Evolutionary conservation across 768 basidiomycete species (phyloP).

Genomic region (Pulveroboletus frians): DNA sequence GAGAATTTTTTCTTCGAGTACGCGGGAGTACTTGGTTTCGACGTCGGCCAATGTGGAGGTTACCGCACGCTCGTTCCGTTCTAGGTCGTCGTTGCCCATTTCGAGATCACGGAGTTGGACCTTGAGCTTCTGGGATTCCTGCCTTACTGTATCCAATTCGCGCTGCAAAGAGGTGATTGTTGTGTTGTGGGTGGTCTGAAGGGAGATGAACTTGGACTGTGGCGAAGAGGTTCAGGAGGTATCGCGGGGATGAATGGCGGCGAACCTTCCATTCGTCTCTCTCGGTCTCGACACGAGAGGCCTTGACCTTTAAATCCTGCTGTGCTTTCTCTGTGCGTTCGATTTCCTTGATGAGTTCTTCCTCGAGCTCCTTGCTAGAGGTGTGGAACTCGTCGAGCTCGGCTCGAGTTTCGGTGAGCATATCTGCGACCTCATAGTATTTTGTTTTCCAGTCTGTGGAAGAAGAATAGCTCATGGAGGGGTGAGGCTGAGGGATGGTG

Average conservation of each 20-base stretch:
- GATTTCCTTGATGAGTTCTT: constrained; percentile 88
- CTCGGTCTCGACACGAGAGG: constrained; percentile 63
- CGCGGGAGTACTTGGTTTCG: constrained; percentile 84
- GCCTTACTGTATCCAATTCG: constrained; percentile 78
- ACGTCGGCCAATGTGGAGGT: constrained; percentile 77
- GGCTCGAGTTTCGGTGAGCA: constrained; percentile 76
- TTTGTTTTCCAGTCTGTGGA: constrained; percentile 71
- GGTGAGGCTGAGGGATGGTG: constrained; percentile 17
- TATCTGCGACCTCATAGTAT: constrained; percentile 78
- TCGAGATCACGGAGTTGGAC: constrained; percentile 82
- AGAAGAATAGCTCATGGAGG: constrained; percentile 46
- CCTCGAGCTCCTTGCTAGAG: constrained; percentile 86
- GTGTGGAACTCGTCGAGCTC: constrained; percentile 87
- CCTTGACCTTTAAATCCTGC: constrained; percentile 71
- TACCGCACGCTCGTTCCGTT: constrained; percentile 87
- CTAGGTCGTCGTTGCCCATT: constrained; percentile 97
- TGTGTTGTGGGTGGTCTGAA: constrained; percentile 87
- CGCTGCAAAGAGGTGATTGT: constrained; percentile 88
- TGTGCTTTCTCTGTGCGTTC: constrained; percentile 83
- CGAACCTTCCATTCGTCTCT: constrained; percentile 92
- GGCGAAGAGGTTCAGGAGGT: constrained; percentile 4
- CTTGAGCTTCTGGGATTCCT: constrained; percentile 66
- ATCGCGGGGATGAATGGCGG: constrained; percentile 2
- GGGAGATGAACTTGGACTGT: constrained; percentile 78
- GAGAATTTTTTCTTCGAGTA: constrained; percentile 94